Evolutionary conservation across 495 filamentous ascomycete genomes (phyloP).

Genomic region (Penicillium bialowiezense): DNA sequence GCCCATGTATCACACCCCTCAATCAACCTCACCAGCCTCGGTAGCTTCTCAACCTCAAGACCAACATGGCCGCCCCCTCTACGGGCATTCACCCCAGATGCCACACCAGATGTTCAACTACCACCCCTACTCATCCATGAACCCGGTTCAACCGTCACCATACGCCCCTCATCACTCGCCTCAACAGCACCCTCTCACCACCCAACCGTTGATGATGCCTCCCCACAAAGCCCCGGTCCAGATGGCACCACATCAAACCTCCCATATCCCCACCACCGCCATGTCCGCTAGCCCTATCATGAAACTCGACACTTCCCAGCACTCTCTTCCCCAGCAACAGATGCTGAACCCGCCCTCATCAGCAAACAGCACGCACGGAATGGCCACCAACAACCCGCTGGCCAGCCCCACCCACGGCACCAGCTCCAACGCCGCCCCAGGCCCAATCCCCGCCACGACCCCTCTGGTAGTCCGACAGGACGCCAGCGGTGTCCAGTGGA

Average conservation of each 20-base stretch:
- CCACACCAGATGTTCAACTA: conserved; percentile 76
- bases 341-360: conserved; percentile 43
- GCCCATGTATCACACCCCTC: conserved; percentile 93
- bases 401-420: conserved; percentile 48
- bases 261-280: conserved; percentile 37
- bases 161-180: conserved; percentile 73
- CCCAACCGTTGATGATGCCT: conserved; percentile 64
- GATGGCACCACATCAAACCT: conserved; percentile 51
- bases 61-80: conserved; percentile 76
- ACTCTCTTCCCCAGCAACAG: conserved; percentile 36
- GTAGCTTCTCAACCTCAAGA: conserved; percentile 90
- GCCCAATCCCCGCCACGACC: conserved; percentile 96
- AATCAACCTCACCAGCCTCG: conserved; percentile 94
- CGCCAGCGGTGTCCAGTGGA: conserved; percentile 97
- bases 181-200: conserved; percentile 63
- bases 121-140: conserved; percentile 69
- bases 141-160: conserved; percentile 65
- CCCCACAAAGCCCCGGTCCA: conserved; percentile 61
- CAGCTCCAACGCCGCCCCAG: conserved; percentile 91
- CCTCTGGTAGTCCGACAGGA: conserved; percentile 93
- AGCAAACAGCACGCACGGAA: conserved; percentile 47
- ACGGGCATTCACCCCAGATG: conserved; percentile 76
- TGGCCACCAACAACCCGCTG: conserved; percentile 52
- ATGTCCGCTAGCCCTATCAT: conserved; percentile 37
- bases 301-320: conserved; percentile 46